Evolutionary conservation across 805 yeast genomes (phyloP), one percentile per base, ranked within the genome.

Genomic region (Candida wancherniae): DNA sequence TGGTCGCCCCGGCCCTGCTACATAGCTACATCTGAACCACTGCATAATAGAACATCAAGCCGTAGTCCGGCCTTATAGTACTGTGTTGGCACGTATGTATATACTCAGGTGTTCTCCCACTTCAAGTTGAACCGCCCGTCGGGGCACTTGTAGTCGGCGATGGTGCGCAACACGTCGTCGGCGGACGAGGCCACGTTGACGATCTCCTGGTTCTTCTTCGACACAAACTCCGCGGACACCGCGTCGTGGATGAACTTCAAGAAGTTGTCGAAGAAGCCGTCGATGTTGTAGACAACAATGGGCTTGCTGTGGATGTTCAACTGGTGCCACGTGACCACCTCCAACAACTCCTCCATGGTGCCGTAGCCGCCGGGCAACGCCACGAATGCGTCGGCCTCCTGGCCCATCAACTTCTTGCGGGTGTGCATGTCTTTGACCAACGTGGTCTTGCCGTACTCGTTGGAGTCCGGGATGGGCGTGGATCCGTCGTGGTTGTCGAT

Each of bases 331-430:
- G 95, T 86, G 37, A 82, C 81, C 33, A 84, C 81, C 63, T 86
- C 95, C 80, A 85, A 78, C 40, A 86, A 67, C 60, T 86, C 95
- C 58, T 86, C 95, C 51, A 84, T 60, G 6, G 94, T 85, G 29
- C 95, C 95, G 53, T 77, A 85, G 3, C 95, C 95, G 40, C 95
- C 95, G 9, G 95, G 95, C 62, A 86, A 69, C 0, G 95, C 94
- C 26, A 86, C 74, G 57, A 86, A 86, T 0, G 90, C 94, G 44
- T 77, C 77, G n/a, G 90, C 80, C 55, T 82, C 88, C 49, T 73
- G 70, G 17, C 87, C 94, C 95, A 86, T 86, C 66, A 82, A 47
- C 53, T 78, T 71, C 66, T 86, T 86, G 53, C 95, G 71, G 3
- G 92, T 80, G 59, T 86, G 95, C 95, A 86, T 86, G 51, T 84